phyloP scores from a whole-genome alignment of 805 yeast species.

The Saturnispora saitoi region DNA sequence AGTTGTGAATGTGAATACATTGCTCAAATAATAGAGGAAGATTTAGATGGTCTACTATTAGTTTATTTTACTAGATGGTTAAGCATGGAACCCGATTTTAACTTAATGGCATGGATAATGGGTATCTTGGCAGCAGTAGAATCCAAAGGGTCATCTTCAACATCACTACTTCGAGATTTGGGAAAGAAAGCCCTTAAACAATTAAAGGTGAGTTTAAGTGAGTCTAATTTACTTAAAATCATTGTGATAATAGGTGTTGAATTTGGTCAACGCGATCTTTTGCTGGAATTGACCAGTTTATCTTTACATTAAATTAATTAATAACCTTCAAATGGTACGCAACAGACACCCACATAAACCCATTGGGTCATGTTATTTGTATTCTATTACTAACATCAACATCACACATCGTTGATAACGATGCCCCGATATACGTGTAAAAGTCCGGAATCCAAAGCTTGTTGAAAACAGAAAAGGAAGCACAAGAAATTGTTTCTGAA shows the following conservation, averaged over 20 bases:
- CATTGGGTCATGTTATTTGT: too few species aligned
- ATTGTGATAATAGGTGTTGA: not conserved
- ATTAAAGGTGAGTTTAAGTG: conserved; percentile 13
- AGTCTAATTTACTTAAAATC: conserved; percentile 9
- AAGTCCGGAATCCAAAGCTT: conserved; percentile 61
- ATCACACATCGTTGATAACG: not conserved
- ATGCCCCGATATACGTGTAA: not conserved
- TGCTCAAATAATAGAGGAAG: conserved; percentile 29
- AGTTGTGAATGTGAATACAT: conserved; percentile 27
- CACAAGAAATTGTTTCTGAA: conserved; percentile 89
- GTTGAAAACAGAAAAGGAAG: conserved; percentile 85
- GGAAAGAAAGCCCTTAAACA: conserved; percentile 31
- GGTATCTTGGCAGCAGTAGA: conserved; percentile 33
- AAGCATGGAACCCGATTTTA: conserved; percentile 23
- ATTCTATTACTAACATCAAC: not conserved
- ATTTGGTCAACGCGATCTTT: conserved; percentile 6
- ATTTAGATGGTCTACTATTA: conserved; percentile 28
- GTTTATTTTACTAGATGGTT: conserved; percentile 39
- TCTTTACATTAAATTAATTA: not conserved
- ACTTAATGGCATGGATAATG: conserved; percentile 33
- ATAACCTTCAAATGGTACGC: conserved; percentile 1
- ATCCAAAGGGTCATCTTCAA: conserved; percentile 30
- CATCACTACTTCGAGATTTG: conserved; percentile 34
- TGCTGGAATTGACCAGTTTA: conserved; percentile 1
- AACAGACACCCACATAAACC: not conserved